Percentiles rank a stretch among this genome's conserved stretches.
phyloP scores from a whole-genome alignment of 805 yeast genomes.

The Wickerhamomyces mucosus region DNA sequence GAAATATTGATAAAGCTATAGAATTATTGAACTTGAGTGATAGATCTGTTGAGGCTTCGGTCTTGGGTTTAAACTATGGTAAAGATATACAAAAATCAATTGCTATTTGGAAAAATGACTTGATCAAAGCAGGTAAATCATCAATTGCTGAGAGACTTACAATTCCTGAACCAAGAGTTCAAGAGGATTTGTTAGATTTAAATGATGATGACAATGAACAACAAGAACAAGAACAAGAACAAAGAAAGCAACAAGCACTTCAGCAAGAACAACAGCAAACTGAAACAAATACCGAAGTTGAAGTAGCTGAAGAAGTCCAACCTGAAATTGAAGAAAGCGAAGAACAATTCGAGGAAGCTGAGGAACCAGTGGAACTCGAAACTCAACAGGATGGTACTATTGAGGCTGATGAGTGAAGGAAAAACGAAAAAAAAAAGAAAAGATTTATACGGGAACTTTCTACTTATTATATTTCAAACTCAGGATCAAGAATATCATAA shows the following conservation, averaged over 20 bases:
- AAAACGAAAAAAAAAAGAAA: too few species aligned
- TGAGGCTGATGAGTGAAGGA: slow-evolving; percentile 10
- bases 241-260: too few species aligned
- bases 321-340: slow-evolving; percentile 12
- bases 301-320: slow-evolving; percentile 10
- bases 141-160: slow-evolving; percentile 55
- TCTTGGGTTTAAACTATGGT: slow-evolving; percentile 65
- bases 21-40: slow-evolving; percentile 58
- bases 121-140: slow-evolving; percentile 41
- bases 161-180: slow-evolving; percentile 23
- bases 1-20: slow-evolving; percentile 56
- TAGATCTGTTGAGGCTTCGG: slow-evolving; percentile 75
- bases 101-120: slow-evolving; percentile 56
- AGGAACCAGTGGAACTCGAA: too few species aligned
- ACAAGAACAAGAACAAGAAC: too few species aligned
- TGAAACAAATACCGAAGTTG: slow-evolving; percentile 12
- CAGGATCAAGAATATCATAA: too few species aligned
- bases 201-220: slow-evolving; percentile 24
- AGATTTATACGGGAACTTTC: slow-evolving; percentile 6
- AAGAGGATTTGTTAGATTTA: slow-evolving; percentile 31
- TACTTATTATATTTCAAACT: too few species aligned
- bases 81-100: slow-evolving; percentile 37
- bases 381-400: too few species aligned
- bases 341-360: slow-evolving; percentile 20
- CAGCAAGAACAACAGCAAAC: too few species aligned